Evolutionary conservation across 768 basidiomycete genomes (phyloP).

Genomic region (Leccinum subtestaceum): DNA sequence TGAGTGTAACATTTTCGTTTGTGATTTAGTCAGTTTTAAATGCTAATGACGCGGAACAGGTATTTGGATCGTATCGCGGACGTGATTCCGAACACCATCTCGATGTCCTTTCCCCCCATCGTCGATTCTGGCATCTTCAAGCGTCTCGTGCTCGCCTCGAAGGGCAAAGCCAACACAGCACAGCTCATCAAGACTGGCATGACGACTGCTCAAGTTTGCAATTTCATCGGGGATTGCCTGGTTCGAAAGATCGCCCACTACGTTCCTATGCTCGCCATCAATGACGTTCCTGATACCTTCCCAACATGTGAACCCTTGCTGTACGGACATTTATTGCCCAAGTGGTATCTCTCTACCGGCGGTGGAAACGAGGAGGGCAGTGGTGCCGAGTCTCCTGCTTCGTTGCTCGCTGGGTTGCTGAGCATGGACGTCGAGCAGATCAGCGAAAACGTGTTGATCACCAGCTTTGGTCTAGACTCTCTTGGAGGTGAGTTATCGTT

Average conservation of each 20-base stretch:
- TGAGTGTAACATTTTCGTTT: too few relatives aligned
- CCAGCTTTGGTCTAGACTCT: conserved; percentile 26
- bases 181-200: conserved; percentile 32
- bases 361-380: conserved; percentile 12
- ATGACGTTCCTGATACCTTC: conserved; percentile 26
- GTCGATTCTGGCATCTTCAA: conserved; percentile 36
- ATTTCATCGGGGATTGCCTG: conserved; percentile 32
- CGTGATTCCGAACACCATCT: conserved; percentile 30
- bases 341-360: conserved; percentile 19
- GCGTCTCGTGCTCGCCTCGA: conserved; percentile 28
- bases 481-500: conserved; percentile 20
- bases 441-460: conserved; percentile 30
- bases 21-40: neutral
- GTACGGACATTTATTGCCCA: conserved; percentile 23
- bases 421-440: conserved; percentile 28
- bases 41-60: conserved; percentile 11
- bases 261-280: conserved; percentile 28
- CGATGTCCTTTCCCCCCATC: conserved; percentile 35
- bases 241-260: conserved; percentile 30
- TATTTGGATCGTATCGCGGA: conserved; percentile 34
- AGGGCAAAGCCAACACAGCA: conserved; percentile 28
- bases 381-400: conserved; percentile 22
- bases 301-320: conserved; percentile 26
- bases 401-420: conserved; percentile 24
- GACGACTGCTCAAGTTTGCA: conserved; percentile 32